These are phyloP conservation scores for Plenodomus tracheiphilus DNA, from an alignment of 2,329 filamentous ascomycete species.

Conservation along the genomic window DNA sequence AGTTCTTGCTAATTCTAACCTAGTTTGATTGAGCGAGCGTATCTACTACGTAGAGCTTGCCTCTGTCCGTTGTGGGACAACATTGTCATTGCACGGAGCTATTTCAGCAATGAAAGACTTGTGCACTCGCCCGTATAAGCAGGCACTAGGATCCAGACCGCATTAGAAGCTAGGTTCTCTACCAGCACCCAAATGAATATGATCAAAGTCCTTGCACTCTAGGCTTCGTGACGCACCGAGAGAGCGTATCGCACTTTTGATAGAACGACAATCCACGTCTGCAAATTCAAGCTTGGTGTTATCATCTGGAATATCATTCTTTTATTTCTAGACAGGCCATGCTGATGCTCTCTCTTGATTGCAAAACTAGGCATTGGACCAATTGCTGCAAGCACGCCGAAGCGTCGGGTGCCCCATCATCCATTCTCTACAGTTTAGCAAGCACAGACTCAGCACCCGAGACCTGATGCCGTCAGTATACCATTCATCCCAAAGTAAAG, in stretches of 20 bases:
- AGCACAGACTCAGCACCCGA: constrained; percentile 53
- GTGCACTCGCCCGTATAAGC: no score
- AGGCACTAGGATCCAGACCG: constrained; percentile 4
- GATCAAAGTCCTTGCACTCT: background rate
- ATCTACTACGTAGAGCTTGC: background rate
- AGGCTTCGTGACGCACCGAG: background rate
- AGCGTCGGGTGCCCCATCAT: background rate
- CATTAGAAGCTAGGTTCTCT: constrained; percentile 12
- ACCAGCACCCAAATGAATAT: constrained; percentile 15
- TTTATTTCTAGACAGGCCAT: no score
- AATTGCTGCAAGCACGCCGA: background rate
- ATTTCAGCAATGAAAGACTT: no score
- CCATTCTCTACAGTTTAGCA: constrained; percentile 48
- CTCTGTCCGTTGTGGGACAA: background rate
- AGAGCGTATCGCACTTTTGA: no score
- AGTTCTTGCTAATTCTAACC: background rate
- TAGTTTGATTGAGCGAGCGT: constrained; percentile 29
- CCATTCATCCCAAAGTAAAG: background rate
- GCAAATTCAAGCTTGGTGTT: no score
- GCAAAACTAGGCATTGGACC: no score
- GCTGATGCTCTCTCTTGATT: no score
- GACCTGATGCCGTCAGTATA: constrained; percentile 44
- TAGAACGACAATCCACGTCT: no score
- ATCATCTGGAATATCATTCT: no score
- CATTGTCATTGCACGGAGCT: no score